Percentiles rank a stretch among this genome's conserved stretches.
phyloP scores from a whole-genome alignment of 176 grass and related monocot genomes.

The Carex littledalei region DNA sequence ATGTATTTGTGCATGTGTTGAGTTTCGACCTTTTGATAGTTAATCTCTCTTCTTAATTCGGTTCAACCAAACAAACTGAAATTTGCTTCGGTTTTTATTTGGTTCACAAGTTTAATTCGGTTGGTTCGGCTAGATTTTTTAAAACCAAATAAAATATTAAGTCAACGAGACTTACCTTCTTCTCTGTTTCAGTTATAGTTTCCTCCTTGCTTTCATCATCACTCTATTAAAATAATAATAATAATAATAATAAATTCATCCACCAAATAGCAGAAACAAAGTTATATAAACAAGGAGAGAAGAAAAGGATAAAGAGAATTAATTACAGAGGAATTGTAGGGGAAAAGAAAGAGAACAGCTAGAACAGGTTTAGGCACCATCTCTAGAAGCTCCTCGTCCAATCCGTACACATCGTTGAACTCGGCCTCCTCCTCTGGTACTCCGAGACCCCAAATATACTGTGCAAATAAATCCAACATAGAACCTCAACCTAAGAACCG shows the following conservation, averaged over 20 bases:
- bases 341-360: constrained; percentile 94
- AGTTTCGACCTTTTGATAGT: no score
- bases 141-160: no score
- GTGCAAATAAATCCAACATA: background rate
- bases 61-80: no score
- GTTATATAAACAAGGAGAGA: background rate
- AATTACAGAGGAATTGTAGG: constrained; percentile 44
- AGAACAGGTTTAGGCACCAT: constrained; percentile 93
- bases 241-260: background rate
- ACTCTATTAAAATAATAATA: background rate
- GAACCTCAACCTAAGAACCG: background rate
- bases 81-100: no score
- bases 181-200: background rate
- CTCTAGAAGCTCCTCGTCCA: constrained; percentile 78
- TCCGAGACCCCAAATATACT: constrained; percentile 92
- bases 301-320: background rate
- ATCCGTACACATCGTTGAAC: constrained; percentile 93
- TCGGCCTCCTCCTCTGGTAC: constrained; percentile 51
- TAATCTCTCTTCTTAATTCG: no score
- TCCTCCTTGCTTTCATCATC: constrained; percentile 22
- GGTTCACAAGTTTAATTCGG: no score
- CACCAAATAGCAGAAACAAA: background rate
- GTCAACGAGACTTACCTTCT: constrained; percentile 3
- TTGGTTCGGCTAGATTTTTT: no score
- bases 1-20: no score